Conservation (phyloP, 768 basidiomycete species). For the Rubroboletus pulcherrimus region DNA sequence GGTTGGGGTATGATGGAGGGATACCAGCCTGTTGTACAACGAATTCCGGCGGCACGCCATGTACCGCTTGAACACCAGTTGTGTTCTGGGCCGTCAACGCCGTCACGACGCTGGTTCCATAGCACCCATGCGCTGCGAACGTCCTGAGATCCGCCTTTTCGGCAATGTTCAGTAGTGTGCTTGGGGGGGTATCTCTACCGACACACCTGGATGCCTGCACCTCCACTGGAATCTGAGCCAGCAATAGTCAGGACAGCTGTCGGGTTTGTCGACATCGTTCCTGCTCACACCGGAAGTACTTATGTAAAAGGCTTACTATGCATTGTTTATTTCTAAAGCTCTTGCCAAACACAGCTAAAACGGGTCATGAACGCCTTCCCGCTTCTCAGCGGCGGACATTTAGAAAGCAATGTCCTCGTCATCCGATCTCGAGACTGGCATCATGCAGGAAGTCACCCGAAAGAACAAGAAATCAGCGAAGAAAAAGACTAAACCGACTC, state of each 20-base stretch:
- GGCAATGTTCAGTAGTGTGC: not conserved
- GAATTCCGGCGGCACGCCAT: slow-evolving; percentile 64
- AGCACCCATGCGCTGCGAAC: slow-evolving; percentile 73
- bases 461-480: slow-evolving; percentile 10
- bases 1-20: not conserved
- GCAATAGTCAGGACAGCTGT: slow-evolving; percentile 65
- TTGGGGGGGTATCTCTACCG: not conserved
- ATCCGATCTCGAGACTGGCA: slow-evolving; percentile 14
- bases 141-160: slow-evolving; percentile 84
- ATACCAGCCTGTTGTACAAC: slow-evolving; percentile 65
- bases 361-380: not conserved
- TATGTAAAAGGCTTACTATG: no score
- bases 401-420: slow-evolving; percentile 20
- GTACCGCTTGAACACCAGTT: slow-evolving; percentile 71
- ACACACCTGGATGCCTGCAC: slow-evolving; percentile 84
- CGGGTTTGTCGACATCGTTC: slow-evolving; percentile 3
- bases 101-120: slow-evolving; percentile 78
- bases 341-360: slow-evolving; percentile 26
- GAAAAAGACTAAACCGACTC: slow-evolving; percentile 4
- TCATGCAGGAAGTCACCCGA: slow-evolving; percentile 5
- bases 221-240: slow-evolving; percentile 79
- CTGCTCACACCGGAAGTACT: not conserved
- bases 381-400: not conserved
- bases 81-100: slow-evolving; percentile 92
- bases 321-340: slow-evolving; percentile 27